These are phyloP conservation scores for Curvularia sp. DNA, from an alignment of 2,329 filamentous ascomycete species.

Conservation along the genomic window DNA sequence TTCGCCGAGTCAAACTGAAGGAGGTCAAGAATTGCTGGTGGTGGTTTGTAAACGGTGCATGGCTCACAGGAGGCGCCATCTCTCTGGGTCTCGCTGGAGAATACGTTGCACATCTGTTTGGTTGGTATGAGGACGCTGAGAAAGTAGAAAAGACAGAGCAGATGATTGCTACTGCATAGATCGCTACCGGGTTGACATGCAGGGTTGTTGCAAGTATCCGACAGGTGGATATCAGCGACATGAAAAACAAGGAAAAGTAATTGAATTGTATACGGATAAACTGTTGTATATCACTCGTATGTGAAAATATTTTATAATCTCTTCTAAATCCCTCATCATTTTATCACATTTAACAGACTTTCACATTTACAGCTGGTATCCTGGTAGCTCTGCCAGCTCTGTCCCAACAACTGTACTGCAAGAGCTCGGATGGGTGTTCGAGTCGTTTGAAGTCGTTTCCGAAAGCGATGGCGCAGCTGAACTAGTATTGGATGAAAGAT, in stretches of 20 bases:
- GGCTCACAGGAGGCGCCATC: conserved; percentile 67
- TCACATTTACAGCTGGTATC: neutral
- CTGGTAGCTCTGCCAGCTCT: neutral
- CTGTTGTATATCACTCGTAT: neutral
- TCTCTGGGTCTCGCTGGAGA: conserved; percentile 63
- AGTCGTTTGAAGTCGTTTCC: neutral
- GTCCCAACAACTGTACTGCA: neutral
- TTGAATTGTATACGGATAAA: neutral
- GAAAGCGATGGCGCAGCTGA: neutral
- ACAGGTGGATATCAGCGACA: neutral
- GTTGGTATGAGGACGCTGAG: conserved; percentile 33
- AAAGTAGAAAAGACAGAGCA: conserved; percentile 5
- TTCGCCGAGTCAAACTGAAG: conserved; percentile 64
- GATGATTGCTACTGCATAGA: neutral
- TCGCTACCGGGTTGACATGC: neutral
- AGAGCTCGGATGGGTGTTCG: neutral
- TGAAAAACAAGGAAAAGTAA: neutral
- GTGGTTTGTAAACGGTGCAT: conserved; percentile 69
- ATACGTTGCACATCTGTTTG: conserved; percentile 51
- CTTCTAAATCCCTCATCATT: neutral
- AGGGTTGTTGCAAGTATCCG: neutral
- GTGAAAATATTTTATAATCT: no score
- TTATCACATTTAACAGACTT: neutral
- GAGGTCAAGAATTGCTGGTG: conserved; percentile 67
- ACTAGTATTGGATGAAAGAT: neutral